phyloP scores from a whole-genome alignment of 305 asterid species.

The Salvia sclarea region DNA sequence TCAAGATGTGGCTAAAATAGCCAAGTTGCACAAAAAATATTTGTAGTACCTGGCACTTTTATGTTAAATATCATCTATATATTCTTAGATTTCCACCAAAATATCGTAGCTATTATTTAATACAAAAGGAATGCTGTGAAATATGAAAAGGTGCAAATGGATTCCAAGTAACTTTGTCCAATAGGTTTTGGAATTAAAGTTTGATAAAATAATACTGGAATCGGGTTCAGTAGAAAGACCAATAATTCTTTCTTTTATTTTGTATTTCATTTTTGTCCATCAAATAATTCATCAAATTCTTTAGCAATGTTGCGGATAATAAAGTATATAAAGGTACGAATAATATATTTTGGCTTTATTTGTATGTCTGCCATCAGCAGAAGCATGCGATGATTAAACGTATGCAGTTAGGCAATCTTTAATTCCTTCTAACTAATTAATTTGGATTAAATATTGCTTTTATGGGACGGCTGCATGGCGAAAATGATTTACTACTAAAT shows the following conservation, averaged over 20 bases:
- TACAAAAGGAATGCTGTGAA: neutral
- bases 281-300: neutral
- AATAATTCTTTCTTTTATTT: neutral
- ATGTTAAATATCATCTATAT: too few relatives aligned
- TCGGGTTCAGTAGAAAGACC: neutral
- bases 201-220: neutral
- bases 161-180: neutral
- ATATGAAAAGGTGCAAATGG: neutral
- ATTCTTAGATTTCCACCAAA: too few relatives aligned
- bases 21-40: too few relatives aligned
- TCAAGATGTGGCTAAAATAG: too few relatives aligned
- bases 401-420: neutral
- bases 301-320: conserved; percentile 7
- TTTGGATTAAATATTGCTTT: neutral
- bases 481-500: conserved; percentile 6
- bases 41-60: too few relatives aligned
- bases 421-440: neutral
- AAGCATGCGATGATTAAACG: neutral
- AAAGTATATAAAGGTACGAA: neutral
- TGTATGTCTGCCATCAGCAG: neutral
- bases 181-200: neutral
- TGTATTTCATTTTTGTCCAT: neutral
- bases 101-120: too few relatives aligned
- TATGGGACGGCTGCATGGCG: conserved; percentile 12
- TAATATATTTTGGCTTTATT: conserved; percentile 14